phyloP scores from a whole-genome alignment of 768 basidiomycete genomes.

The Suillus fuscotomentosus region DNA sequence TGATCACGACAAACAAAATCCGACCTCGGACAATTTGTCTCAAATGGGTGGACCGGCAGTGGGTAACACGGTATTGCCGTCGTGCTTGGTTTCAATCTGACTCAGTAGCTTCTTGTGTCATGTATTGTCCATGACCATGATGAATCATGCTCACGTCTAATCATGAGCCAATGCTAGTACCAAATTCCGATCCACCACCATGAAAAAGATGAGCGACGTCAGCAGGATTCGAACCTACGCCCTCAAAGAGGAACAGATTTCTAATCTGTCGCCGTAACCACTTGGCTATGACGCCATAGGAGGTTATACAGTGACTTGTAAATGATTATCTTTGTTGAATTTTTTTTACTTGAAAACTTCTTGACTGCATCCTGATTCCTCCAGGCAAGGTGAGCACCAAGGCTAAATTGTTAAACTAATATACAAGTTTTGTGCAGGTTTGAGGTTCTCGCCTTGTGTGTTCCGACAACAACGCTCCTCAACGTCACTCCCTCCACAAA shows the following conservation, averaged over 20 bases:
- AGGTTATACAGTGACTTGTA: background rate
- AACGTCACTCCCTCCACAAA: background rate
- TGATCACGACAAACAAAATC: background rate
- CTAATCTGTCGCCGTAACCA: constrained; percentile 79
- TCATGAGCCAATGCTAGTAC: background rate
- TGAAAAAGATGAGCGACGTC: constrained; percentile 43
- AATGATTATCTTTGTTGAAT: background rate
- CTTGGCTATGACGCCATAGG: constrained; percentile 60
- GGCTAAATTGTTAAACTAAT: background rate
- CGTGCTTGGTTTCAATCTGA: background rate
- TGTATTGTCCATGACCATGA: background rate
- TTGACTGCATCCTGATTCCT: too few species aligned
- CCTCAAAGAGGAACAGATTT: constrained; percentile 68
- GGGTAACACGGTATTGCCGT: background rate
- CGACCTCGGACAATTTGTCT: background rate
- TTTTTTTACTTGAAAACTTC: background rate
- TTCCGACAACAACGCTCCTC: background rate
- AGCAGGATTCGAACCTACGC: constrained; percentile 72
- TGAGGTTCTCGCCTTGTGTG: background rate
- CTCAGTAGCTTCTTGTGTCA: background rate
- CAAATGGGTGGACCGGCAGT: background rate
- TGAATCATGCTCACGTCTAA: background rate
- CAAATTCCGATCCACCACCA: background rate
- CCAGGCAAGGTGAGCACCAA: background rate
- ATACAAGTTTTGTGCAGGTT: background rate